Evolutionary conservation across 495 filamentous ascomycete genomes (phyloP).

Genomic region (Chaetomium fimeti): DNA sequence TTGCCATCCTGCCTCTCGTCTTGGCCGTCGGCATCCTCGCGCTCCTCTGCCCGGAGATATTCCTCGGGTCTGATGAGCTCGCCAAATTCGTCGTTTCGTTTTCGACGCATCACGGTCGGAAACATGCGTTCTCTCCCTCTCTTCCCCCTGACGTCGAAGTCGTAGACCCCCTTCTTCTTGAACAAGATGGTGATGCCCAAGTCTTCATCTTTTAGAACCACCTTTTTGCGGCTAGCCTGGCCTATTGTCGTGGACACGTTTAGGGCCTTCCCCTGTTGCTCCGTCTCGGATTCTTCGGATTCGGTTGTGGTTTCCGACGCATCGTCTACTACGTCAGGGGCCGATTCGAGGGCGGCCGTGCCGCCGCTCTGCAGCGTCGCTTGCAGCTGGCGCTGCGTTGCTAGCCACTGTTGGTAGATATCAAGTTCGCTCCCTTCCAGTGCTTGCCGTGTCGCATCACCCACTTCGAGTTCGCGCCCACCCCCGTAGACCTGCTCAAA

Average conservation of each 20-base stretch:
- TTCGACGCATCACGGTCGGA: conserved; percentile 75
- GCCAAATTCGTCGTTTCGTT: conserved; percentile 85
- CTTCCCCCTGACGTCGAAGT: conserved; percentile 90
- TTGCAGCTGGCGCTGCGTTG: conserved; percentile 75
- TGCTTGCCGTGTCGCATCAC: conserved; percentile 57
- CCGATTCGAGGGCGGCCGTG: conserved; percentile 61
- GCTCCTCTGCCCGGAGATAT: conserved; percentile 88
- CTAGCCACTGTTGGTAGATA: conserved; percentile 87
- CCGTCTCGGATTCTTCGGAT: conserved; percentile 83
- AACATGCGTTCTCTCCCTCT: conserved; percentile 93
- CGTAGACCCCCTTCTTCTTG: conserved; percentile 81
- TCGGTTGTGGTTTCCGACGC: conserved; percentile 73
- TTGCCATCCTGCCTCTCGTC: conserved; percentile 49
- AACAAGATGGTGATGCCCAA: conserved; percentile 87
- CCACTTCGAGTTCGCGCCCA: conserved; percentile 60
- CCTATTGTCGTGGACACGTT: conserved; percentile 81
- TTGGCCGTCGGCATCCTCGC: conserved; percentile 72
- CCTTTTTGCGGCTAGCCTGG: conserved; percentile 76
- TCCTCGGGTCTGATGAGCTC: conserved; percentile 92
- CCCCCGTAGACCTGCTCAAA: conserved; percentile 64
- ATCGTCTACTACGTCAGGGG: conserved; percentile 80
- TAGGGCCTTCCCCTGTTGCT: conserved; percentile 87
- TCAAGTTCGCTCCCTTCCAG: conserved; percentile 71
- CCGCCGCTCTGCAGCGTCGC: conserved; percentile 68
- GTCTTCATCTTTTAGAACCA: conserved; percentile 78